phyloP scores from a whole-genome alignment of 768 basidiomycete genomes.

The Infundibulicybe gibba region DNA sequence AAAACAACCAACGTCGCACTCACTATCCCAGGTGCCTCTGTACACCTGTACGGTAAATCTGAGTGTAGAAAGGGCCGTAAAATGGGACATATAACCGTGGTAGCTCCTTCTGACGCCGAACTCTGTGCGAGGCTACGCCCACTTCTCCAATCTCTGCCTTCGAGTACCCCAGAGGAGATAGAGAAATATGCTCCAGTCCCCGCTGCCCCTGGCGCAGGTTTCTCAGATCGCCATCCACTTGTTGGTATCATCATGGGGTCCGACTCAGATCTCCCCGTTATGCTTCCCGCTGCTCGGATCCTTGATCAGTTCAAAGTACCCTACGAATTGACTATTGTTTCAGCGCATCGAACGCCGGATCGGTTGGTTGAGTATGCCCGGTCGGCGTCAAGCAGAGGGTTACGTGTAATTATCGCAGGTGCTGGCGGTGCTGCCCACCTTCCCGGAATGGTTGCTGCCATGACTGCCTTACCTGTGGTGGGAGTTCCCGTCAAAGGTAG shows the following conservation, averaged over 20 bases:
- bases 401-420: slow-evolving; percentile 84
- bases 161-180: slow-evolving; percentile 41
- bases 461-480: slow-evolving; percentile 89
- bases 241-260: slow-evolving; percentile 98
- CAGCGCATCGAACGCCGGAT: slow-evolving; percentile 93
- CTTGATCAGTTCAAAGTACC: slow-evolving; percentile 81
- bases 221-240: slow-evolving; percentile 67
- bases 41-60: slow-evolving; percentile 94
- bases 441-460: slow-evolving; percentile 96
- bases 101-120: slow-evolving; percentile 77
- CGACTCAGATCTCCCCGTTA: slow-evolving; percentile 93
- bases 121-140: slow-evolving; percentile 66
- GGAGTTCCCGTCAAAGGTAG: slow-evolving; percentile 98
- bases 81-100: slow-evolving; percentile 96
- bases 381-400: slow-evolving; percentile 61
- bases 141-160: slow-evolving; percentile 66
- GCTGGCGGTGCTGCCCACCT: slow-evolving; percentile 99
- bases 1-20: slow-evolving; percentile 58
- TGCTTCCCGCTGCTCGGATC: slow-evolving; percentile 85
- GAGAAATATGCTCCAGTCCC: slow-evolving; percentile 48
- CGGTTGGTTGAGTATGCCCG: slow-evolving; percentile 81
- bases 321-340: slow-evolving; percentile 94
- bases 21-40: slow-evolving; percentile 65
- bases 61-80: slow-evolving; percentile 89
- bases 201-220: slow-evolving; percentile 40